Conservation (phyloP, 768 basidiomycete genomes). For the Leucogyrophana mollusca region DNA sequence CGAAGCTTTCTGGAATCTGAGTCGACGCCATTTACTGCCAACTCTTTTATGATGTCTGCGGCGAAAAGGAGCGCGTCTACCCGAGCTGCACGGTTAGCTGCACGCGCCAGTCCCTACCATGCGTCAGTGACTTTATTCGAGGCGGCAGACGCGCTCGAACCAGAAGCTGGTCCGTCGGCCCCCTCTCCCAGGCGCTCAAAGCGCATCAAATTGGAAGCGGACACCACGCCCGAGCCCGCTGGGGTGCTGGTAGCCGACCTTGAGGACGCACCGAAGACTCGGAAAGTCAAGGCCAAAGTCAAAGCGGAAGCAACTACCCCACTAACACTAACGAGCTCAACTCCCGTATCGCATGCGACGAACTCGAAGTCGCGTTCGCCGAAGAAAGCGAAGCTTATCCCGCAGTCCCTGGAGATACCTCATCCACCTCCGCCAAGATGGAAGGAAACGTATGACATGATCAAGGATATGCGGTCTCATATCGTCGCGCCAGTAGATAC, state of each 20-base stretch:
- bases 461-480: constrained; percentile 72
- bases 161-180: constrained; percentile 16
- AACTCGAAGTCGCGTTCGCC: constrained; percentile 36
- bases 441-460: constrained; percentile 67
- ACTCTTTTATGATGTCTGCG: constrained; percentile 24
- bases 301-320: neutral
- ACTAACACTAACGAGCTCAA: neutral
- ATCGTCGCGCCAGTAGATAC: constrained; percentile 88
- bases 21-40: no score
- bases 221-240: constrained; percentile 4
- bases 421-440: constrained; percentile 69
- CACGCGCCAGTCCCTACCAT: constrained; percentile 44
- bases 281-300: neutral
- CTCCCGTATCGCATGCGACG: neutral
- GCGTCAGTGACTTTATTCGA: constrained; percentile 42
- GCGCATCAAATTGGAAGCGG: constrained; percentile 29
- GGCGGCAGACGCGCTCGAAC: constrained; percentile 12
- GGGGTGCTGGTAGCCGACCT: neutral
- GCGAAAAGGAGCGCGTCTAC: constrained; percentile 24
- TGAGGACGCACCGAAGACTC: constrained; percentile 1
- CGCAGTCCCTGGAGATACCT: constrained; percentile 50
- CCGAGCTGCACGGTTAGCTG: constrained; percentile 32
- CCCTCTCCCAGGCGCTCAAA: constrained; percentile 21
- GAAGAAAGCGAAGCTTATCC: constrained; percentile 52
- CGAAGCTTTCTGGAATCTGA: no score